phyloP scores from a whole-genome alignment of 805 yeast genomes.

The Cyberlindnera subsufficiens region DNA sequence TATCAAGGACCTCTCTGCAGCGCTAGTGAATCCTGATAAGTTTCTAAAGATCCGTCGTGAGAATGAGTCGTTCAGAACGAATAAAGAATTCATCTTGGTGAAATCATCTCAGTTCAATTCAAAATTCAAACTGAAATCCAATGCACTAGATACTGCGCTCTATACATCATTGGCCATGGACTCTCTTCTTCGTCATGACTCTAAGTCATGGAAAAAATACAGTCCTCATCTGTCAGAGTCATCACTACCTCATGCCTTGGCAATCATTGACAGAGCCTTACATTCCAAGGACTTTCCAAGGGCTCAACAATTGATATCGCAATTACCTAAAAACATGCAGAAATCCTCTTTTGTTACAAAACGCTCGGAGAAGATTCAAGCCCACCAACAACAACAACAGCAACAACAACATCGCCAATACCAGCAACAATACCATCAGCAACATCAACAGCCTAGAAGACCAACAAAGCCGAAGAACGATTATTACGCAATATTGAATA shows the following conservation, averaged over 20 bases:
- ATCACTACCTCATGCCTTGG: slow-evolving; percentile 26
- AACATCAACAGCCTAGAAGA: slow-evolving; percentile 27
- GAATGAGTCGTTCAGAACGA: slow-evolving; percentile 16
- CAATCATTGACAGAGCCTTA: slow-evolving; percentile 30
- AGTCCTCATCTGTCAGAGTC: slow-evolving; percentile 21
- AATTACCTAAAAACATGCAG: slow-evolving; percentile 34
- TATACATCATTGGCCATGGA: slow-evolving; percentile 37
- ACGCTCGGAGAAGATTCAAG: slow-evolving; percentile 26
- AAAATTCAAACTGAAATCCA: slow-evolving; percentile 10
- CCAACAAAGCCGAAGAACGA: slow-evolving; percentile 44
- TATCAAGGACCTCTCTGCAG: slow-evolving; percentile 31
- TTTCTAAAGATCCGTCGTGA: slow-evolving; percentile 18
- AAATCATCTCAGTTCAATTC: slow-evolving; percentile 16
- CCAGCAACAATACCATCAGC: slow-evolving; percentile 33
- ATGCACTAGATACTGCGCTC: slow-evolving; percentile 26
- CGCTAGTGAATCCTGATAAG: slow-evolving; percentile 25
- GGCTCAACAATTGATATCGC: slow-evolving; percentile 35
- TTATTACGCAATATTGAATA: slow-evolving; percentile 73
- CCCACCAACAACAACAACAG: slow-evolving; percentile 30
- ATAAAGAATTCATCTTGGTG: slow-evolving; percentile 15
- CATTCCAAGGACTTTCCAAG: slow-evolving; percentile 24
- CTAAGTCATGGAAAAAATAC: slow-evolving; percentile 20
- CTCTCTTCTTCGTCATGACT: slow-evolving; percentile 25
- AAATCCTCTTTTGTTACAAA: slow-evolving; percentile 24
- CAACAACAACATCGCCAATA: slow-evolving; percentile 39